phyloP scores from a whole-genome alignment of 2,329 filamentous ascomycete genomes.

The Talaromyces atroroseus region DNA sequence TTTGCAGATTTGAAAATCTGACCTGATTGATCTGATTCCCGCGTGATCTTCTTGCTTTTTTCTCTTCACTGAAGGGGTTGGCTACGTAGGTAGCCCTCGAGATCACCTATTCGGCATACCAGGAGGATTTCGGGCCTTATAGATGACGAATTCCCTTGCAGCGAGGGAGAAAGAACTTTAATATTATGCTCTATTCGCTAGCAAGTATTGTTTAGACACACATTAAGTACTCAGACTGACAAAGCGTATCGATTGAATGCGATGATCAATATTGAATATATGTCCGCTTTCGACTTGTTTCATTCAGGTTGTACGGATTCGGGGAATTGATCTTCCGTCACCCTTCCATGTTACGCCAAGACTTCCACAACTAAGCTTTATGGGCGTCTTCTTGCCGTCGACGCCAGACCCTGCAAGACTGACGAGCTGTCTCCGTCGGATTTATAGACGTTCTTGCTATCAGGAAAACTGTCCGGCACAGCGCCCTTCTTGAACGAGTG shows the following conservation, averaged over 20 bases:
- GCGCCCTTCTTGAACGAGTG: neutral
- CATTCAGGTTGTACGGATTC: neutral
- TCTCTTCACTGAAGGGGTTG: neutral
- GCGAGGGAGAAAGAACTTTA: too few species aligned
- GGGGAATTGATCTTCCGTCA: neutral
- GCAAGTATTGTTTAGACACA: too few species aligned
- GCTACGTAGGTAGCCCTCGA: too few species aligned
- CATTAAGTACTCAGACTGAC: too few species aligned
- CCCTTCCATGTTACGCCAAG: neutral
- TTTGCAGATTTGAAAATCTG: neutral
- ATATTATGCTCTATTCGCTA: too few species aligned
- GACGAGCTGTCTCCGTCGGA: neutral
- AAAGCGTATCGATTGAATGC: too few species aligned
- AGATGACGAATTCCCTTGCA: too few species aligned
- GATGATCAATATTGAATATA: too few species aligned
- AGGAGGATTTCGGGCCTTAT: too few species aligned
- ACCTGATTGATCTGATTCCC: neutral
- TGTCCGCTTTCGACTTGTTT: neutral
- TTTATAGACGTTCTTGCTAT: neutral
- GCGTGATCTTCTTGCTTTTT: neutral
- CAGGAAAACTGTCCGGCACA: neutral
- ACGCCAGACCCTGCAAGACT: neutral
- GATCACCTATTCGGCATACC: too few species aligned
- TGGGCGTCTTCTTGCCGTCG: neutral
- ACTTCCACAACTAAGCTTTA: neutral